Conservation (phyloP, 2,329 filamentous ascomycete species). For the Rhynchosporium secalis region DNA sequence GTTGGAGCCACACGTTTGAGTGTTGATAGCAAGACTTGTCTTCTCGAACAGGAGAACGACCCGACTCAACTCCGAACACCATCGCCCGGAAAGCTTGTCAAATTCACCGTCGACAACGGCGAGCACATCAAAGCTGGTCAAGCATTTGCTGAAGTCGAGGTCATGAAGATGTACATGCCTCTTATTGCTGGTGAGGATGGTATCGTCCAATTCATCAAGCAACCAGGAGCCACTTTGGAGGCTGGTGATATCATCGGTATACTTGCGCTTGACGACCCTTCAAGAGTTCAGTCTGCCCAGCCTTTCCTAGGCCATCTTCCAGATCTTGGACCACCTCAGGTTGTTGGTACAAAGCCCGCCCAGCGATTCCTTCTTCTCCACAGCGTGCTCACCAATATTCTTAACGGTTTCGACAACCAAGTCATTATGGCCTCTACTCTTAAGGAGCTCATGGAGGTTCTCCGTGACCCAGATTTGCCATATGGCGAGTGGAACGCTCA, state of each 20-base stretch:
- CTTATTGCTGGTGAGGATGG: constrained; percentile 92
- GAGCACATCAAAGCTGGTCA: constrained; percentile 90
- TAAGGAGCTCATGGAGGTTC: constrained; percentile 84
- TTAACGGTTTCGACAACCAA: constrained; percentile 94
- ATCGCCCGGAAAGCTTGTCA: constrained; percentile 95
- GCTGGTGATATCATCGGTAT: constrained; percentile 99
- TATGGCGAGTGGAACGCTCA: constrained; percentile 97
- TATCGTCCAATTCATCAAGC: constrained; percentile 97
- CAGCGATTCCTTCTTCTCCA: constrained; percentile 80
- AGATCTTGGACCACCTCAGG: constrained; percentile 78
- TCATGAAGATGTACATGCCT: constrained; percentile 99
- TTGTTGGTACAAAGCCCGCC: constrained; percentile 87
- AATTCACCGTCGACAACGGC: constrained; percentile 95
- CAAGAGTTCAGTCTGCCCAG: constrained; percentile 93
- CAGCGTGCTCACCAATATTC: constrained; percentile 81
- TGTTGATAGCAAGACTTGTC: constrained; percentile 95
- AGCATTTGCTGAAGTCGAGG: constrained; percentile 94
- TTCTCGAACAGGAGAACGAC: constrained; percentile 98
- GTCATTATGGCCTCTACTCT: constrained; percentile 89
- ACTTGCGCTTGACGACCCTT: constrained; percentile 89
- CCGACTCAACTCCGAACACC: constrained; percentile 94
- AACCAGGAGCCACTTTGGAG: constrained; percentile 95
- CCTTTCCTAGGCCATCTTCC: constrained; percentile 91
- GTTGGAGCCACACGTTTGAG: constrained; percentile 93
- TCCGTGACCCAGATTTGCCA: constrained; percentile 85